Evolutionary conservation across 2,329 filamentous ascomycete species (phyloP), one percentile per base, ranked within the genome.

Genomic region (Colletotrichum sp.): DNA sequence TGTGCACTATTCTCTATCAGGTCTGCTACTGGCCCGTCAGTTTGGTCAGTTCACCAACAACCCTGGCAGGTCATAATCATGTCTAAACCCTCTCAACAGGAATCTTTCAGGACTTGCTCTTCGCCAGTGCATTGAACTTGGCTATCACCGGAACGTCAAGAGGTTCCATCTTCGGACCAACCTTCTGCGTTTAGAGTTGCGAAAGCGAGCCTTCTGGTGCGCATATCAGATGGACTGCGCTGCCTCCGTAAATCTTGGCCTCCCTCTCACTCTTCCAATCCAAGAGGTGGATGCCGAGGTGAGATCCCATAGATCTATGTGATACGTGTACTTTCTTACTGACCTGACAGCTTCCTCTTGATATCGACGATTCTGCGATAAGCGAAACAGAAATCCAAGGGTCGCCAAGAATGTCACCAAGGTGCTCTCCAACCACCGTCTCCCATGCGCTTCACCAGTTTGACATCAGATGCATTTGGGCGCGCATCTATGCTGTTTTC

Each of bases 121-220:
- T 2, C 79, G 83, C 9, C 81, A 83, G 36, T 84, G 82, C 63
- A 79, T 83, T 32, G 81, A 84, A 39, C 76, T 84, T 6, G 82
- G 82, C 3, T 82, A 82, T 49, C 83, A 84, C 74, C 78, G 82
- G 1, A 59, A 49, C 16, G 16, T 60, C 36, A 65, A 65, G 15
- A 65, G 28, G 36, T 26, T 65, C 4, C 49, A 32, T 24, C 34
- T 65, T 9, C 34, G 63, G 13, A 57, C 24, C 9, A 16, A 39
- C 16, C 6, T 72, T 55, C 59, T 76, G 6, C 59, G 55, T 15
- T 21, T 70, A 12, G 76, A 77, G 67, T 52, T 77, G 44, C 55
- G 68, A 15, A 76, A 73, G 15, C 55, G 72, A 21, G 72, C 52
- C 8, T 77, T 77, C 44, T 77, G 76, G 76, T 77, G 72, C 34